These are phyloP conservation scores for Pueraria montana DNA, from an alignment of 306 rosid genomes.

Conservation along the genomic window DNA sequence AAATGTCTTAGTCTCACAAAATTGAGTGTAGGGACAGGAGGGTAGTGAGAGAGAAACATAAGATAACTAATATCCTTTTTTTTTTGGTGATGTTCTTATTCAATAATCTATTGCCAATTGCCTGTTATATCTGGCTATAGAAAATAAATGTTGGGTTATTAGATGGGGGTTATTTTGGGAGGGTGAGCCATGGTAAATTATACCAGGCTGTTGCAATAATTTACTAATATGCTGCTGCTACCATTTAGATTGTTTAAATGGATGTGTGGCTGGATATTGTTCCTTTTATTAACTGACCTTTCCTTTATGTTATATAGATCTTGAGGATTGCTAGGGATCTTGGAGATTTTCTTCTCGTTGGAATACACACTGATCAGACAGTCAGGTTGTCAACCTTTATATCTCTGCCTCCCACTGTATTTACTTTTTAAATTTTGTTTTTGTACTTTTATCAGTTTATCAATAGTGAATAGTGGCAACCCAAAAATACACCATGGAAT, in stretches of 20 bases:
- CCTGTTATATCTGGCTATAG: slow-evolving; percentile 10
- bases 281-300: slow-evolving; percentile 29
- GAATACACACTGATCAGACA: slow-evolving; percentile 93
- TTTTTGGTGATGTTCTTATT: not conserved
- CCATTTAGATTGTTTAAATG: slow-evolving; percentile 32
- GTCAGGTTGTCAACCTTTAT: slow-evolving; percentile 67
- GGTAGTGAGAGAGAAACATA: slow-evolving; percentile 7
- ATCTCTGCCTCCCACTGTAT: slow-evolving; percentile 25
- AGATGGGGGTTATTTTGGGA: not conserved
- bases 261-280: slow-evolving; percentile 27
- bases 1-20: slow-evolving; percentile 18
- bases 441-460: not conserved
- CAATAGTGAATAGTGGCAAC: not conserved
- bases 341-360: slow-evolving; percentile 98
- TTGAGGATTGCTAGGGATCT: slow-evolving; percentile 86
- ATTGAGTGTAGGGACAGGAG: not conserved
- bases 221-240: slow-evolving; percentile 7
- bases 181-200: not conserved
- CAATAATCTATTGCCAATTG: not conserved
- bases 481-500: not conserved
- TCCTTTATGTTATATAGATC: slow-evolving; percentile 62
- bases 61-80: not conserved
- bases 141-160: not conserved
- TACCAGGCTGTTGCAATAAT: not conserved
- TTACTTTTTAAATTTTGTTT: not conserved